A percentile compares a stretch with the other conserved stretches of the same genome.
These are phyloP conservation scores for Daldinia vernicosa DNA, from an alignment of 495 filamentous ascomycete genomes.

Conservation along the genomic window DNA sequence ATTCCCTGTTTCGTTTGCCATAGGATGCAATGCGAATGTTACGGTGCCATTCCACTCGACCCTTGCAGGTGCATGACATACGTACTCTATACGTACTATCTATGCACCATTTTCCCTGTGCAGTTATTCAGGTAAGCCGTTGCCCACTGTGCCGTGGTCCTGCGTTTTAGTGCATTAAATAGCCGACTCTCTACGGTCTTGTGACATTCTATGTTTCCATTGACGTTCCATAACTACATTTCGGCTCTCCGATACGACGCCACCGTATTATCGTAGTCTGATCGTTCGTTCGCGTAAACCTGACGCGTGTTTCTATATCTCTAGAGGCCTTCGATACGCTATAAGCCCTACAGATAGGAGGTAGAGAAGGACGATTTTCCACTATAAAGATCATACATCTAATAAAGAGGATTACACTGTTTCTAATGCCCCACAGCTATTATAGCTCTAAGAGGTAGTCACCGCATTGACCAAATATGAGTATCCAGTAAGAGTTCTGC, in stretches of 20 bases:
- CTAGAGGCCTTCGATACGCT: background rate
- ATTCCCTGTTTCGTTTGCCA: constrained; percentile 41
- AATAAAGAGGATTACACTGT: background rate
- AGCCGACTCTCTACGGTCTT: constrained; percentile 44
- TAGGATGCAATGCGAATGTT: constrained; percentile 35
- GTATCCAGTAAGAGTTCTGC: constrained; percentile 23
- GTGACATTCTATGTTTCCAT: constrained; percentile 43
- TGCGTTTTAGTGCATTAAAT: constrained; percentile 45
- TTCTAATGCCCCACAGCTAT: background rate
- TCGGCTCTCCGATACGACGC: constrained; percentile 7
- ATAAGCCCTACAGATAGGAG: too few relatives aligned
- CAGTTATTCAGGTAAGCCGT: constrained; percentile 40
- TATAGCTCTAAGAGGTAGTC: background rate
- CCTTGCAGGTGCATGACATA: constrained; percentile 37
- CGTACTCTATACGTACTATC: constrained; percentile 20
- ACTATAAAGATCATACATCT: background rate
- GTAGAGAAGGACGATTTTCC: background rate
- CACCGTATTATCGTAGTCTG: background rate
- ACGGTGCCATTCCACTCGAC: constrained; percentile 38
- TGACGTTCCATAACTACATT: constrained; percentile 37
- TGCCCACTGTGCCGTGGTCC: constrained; percentile 39
- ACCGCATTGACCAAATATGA: constrained; percentile 6
- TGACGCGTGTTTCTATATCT: background rate
- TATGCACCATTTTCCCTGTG: background rate
- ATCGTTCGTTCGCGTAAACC: background rate